Evolutionary conservation across 2,329 filamentous ascomycete species (phyloP).

Genomic region (Arthrobotrys pseudoclavata): DNA sequence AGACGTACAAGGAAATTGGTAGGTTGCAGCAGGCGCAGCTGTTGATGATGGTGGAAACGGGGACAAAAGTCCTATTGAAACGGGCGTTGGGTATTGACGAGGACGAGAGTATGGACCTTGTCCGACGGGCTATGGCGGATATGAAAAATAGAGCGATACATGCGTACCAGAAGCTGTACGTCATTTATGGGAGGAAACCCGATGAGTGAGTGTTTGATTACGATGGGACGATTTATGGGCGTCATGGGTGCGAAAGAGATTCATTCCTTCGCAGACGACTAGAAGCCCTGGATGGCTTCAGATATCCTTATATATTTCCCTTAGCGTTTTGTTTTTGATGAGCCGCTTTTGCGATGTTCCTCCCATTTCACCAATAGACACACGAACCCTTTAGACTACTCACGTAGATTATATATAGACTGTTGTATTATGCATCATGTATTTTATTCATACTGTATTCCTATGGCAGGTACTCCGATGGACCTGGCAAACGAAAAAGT

Average conservation of each 20-base stretch:
- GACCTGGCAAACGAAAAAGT: conserved; percentile 21
- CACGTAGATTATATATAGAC: conserved; percentile 36
- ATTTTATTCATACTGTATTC: conserved; percentile 35
- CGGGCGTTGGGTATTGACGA: conserved; percentile 51
- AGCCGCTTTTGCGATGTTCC: conserved; percentile 13
- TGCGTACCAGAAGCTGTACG: conserved; percentile 58
- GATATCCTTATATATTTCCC: conserved; percentile 18
- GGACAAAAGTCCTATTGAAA: conserved; percentile 51
- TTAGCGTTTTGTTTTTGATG: conserved; percentile 31
- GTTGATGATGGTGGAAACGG: conserved; percentile 54
- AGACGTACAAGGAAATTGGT: conserved; percentile 64
- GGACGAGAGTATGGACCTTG: conserved; percentile 51
- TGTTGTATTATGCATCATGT: conserved; percentile 7
- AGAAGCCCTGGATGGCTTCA: conserved; percentile 45
- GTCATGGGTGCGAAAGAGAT: conserved; percentile 20
- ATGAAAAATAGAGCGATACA: conserved; percentile 57
- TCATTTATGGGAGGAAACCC: conserved; percentile 54
- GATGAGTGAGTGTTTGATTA: conserved; percentile 38
- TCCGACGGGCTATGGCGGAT: conserved; percentile 50
- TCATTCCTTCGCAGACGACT: conserved; percentile 27
- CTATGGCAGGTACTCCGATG: conserved; percentile 31
- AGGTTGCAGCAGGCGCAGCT: conserved; percentile 49
- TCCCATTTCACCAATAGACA: conserved; percentile 22
- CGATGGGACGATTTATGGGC: conserved; percentile 23
- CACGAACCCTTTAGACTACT: conserved; percentile 31